Evolutionary conservation across 306 rosid genomes (phyloP), one percentile per base, ranked within the genome.

Genomic region (Quercus aquifolioides): DNA sequence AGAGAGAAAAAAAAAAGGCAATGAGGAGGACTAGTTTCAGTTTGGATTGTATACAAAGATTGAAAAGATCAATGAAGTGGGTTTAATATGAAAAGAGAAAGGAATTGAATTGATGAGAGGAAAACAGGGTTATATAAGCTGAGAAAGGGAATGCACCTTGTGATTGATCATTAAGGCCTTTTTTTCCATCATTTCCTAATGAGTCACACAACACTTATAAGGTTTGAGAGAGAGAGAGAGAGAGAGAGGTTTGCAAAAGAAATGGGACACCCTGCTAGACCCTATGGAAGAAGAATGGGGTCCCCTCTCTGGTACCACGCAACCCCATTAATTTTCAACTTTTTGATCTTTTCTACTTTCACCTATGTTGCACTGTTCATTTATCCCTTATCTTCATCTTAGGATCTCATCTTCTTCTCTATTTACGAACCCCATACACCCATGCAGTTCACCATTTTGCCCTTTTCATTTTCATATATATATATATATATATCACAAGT

Each of bases 131-230:
- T 21, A 10, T 25, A 1, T 69, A 19, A 28, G 83, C 26, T 4
- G 28, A 30, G 58, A 67, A 82, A 7, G 59, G 31, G 55, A 73
- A 80, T 75, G 86, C 83, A 73, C 70, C 74, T 30, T 70, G 63
- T 58, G 51, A 46, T 43, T 73, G 81, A 81, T 72, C 23, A 55
- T 74, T 60, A 1, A 12, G 71, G 82, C 31, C 71, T 72, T n/a
- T 74, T 74, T 65, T 38, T 10, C 67, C 33, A 74, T 88, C 80
- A 76, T 80, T 85, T 79, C 65, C 72, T 78, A 74, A 69, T 74
- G 82, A 88, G 75, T 76, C 84, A 83, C 68, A 75, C 52, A 75
- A 75, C 82, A 80, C 87, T 91, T 90, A 84, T 85, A 89, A 79
- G 81, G 87, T 70, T 69, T 63, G 63, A 73, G 51, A 49, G 71